A percentile compares a stretch with the other conserved stretches of the same genome.
These are phyloP conservation scores for Tulasnella calospora DNA, from an alignment of 768 basidiomycete species.

Conservation along the genomic window DNA sequence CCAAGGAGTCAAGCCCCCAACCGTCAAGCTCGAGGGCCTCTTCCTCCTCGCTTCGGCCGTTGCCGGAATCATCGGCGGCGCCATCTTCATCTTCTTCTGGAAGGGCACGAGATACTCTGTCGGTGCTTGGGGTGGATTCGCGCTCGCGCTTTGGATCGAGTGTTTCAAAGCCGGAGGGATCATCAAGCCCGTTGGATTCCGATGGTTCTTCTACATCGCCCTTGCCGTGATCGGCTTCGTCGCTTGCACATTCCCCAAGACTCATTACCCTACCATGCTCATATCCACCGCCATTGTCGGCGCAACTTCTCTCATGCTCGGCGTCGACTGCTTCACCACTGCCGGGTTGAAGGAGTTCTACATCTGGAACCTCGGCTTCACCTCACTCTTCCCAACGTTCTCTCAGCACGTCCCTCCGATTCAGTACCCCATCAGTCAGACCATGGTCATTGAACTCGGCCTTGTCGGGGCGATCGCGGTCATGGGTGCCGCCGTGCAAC, in stretches of 20 bases:
- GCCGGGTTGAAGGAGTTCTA: constrained; percentile 97
- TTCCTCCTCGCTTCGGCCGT: constrained; percentile 79
- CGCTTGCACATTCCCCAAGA: constrained; percentile 75
- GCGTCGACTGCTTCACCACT: constrained; percentile 89
- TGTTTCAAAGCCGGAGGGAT: constrained; percentile 78
- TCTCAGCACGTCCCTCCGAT: constrained; percentile 49
- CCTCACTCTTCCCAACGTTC: constrained; percentile 71
- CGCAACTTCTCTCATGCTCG: constrained; percentile 83
- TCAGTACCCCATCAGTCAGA: constrained; percentile 77
- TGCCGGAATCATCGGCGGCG: constrained; percentile 80
- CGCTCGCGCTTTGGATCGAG: constrained; percentile 81
- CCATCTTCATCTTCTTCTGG: constrained; percentile 87
- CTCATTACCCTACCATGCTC: constrained; percentile 83
- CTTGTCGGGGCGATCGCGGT: constrained; percentile 76
- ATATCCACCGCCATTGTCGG: constrained; percentile 86
- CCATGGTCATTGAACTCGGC: constrained; percentile 91
- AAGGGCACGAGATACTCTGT: constrained; percentile 77
- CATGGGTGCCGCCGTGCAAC: constrained; percentile 85
- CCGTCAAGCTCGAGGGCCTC: constrained; percentile 72
- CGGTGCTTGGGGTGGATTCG: constrained; percentile 74
- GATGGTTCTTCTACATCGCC: constrained; percentile 86
- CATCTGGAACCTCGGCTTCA: constrained; percentile 91
- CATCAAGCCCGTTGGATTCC: constrained; percentile 66
- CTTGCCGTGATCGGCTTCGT: constrained; percentile 74
- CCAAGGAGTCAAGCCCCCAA: constrained; percentile 70